A percentile compares a stretch with the other conserved stretches of the same genome.
phyloP scores from a whole-genome alignment of 2,329 filamentous ascomycete genomes.

The Tolypocladium tropicale region DNA sequence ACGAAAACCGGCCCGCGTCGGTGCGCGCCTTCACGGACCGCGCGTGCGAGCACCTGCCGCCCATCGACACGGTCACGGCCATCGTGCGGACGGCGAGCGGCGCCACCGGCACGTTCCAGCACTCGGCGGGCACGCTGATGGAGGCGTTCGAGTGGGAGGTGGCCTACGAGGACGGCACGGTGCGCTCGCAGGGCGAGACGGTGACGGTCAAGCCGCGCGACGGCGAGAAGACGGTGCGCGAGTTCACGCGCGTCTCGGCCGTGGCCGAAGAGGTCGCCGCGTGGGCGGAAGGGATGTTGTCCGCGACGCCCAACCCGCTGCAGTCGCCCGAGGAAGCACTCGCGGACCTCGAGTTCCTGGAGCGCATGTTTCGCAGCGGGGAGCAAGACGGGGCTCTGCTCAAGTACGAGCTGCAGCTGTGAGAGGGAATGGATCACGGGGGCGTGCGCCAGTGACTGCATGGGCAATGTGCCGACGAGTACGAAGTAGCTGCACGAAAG shows the following conservation, averaged over 20 bases:
- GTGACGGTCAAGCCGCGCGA: constrained; percentile 26
- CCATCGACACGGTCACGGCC: constrained; percentile 57
- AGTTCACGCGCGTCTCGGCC: constrained; percentile 39
- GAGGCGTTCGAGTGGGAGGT: constrained; percentile 44
- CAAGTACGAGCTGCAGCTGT: constrained; percentile 22
- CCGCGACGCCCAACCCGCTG: constrained; percentile 35
- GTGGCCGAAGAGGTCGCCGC: constrained; percentile 51
- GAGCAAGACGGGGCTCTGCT: constrained; percentile 28
- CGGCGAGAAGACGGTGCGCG: constrained; percentile 23
- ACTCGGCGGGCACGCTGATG: constrained; percentile 47
- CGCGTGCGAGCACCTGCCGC: constrained; percentile 46
- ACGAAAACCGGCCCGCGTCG: constrained; percentile 29
- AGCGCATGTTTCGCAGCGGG: constrained; percentile 38
- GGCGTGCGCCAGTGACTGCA: no score
- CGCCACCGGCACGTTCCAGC: constrained; percentile 43
- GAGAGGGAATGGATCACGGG: neutral
- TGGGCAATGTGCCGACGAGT: no score
- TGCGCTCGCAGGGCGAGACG: constrained; percentile 34
- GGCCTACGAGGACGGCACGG: constrained; percentile 46
- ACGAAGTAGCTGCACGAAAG: no score
- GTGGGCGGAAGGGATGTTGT: constrained; percentile 44
- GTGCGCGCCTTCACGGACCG: constrained; percentile 46
- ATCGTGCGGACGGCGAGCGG: constrained; percentile 43
- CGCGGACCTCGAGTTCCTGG: constrained; percentile 49
- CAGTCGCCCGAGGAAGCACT: constrained; percentile 49